These are phyloP conservation scores for Phialophora tarda DNA, from an alignment of 2,329 filamentous ascomycete species.

Conservation along the genomic window DNA sequence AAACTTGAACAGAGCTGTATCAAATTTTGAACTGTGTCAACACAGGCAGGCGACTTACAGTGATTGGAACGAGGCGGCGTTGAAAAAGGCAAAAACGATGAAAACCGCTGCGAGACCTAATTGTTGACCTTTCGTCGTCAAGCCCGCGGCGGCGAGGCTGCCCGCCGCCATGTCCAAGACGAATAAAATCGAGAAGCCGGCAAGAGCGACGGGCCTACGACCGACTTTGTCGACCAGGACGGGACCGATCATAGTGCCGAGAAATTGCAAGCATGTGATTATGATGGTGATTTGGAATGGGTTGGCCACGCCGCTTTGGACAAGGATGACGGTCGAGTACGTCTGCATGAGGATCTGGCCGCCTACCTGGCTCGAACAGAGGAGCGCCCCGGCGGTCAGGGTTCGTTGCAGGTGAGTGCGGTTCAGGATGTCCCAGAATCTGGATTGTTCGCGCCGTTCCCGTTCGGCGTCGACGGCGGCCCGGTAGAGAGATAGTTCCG, in stretches of 20 bases:
- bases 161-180: slow-evolving; percentile 46
- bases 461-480: slow-evolving; percentile 41
- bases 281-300: slow-evolving; percentile 47
- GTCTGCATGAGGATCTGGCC: slow-evolving; percentile 48
- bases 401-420: slow-evolving; percentile 46
- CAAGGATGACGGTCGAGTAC: slow-evolving; percentile 48
- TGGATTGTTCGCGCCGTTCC: slow-evolving; percentile 38
- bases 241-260: slow-evolving; percentile 47
- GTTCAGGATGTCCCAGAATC: slow-evolving; percentile 48
- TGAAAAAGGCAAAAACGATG: slow-evolving; percentile 49
- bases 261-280: slow-evolving; percentile 46
- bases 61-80: slow-evolving; percentile 47
- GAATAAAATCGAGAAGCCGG: slow-evolving; percentile 45
- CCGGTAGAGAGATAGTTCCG: slow-evolving; percentile 12
- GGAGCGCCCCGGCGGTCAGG: slow-evolving; percentile 46
- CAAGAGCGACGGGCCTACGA: slow-evolving; percentile 46
- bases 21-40: background rate
- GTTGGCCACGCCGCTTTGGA: slow-evolving; percentile 44
- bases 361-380: slow-evolving; percentile 47
- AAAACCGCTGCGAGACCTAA: slow-evolving; percentile 44
- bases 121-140: slow-evolving; percentile 36
- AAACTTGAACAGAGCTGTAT: background rate
- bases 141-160: slow-evolving; percentile 42
- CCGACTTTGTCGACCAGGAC: slow-evolving; percentile 46
- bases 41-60: slow-evolving; percentile 37